Evolutionary conservation across 257 asterid genomes (phyloP).

Genomic region (Anisodus acutangulus): DNA sequence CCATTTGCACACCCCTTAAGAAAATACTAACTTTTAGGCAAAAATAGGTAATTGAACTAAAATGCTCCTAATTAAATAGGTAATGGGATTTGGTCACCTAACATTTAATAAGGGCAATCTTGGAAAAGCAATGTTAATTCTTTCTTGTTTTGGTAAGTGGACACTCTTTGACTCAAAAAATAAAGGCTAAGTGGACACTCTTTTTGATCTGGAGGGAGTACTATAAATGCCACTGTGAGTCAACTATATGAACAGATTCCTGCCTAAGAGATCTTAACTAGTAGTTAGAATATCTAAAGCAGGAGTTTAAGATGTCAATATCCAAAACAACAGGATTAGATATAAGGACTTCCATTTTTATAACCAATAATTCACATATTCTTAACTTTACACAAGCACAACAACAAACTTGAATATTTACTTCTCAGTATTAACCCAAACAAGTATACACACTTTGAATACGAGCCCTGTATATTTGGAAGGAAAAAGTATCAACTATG

Average conservation of each 20-base stretch:
- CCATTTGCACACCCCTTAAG: no score
- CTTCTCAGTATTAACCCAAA: neutral
- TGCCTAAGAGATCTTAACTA: neutral
- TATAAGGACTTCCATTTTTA: neutral
- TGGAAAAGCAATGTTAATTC: no score
- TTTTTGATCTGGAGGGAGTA: no score
- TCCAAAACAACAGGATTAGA: neutral
- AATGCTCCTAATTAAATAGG: no score
- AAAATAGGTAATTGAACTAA: no score
- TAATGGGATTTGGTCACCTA: no score
- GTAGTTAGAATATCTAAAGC: conserved; percentile 1
- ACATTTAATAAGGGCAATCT: no score
- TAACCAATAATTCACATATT: neutral
- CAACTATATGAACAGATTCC: neutral
- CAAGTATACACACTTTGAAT: neutral
- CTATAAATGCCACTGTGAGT: neutral
- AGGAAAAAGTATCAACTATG: neutral
- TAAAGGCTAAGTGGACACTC: no score
- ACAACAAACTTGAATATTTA: neutral
- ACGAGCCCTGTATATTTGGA: neutral
- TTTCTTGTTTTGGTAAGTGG: no score
- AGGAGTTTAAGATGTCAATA: neutral
- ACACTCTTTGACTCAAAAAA: no score
- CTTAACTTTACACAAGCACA: neutral
- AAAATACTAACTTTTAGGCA: no score